Conservation (phyloP, 305 asterid genomes). For the Nicotiana rustica region DNA sequence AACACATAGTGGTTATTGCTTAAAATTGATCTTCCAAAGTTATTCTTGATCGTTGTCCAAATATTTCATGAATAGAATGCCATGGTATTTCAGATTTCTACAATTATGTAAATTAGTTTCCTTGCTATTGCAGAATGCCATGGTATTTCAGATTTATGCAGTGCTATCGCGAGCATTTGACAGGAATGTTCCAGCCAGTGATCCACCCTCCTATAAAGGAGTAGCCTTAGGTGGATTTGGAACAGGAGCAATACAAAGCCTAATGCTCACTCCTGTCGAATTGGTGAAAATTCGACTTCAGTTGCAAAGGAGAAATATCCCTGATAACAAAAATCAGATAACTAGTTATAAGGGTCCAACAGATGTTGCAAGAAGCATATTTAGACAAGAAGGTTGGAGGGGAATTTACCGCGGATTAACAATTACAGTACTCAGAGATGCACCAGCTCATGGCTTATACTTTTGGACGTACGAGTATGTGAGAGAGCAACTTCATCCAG, state of each 20-base stretch:
- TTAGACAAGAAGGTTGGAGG: slow-evolving; percentile 57
- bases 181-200: slow-evolving; percentile 37
- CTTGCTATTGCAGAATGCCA: slow-evolving; percentile 69
- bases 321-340: slow-evolving; percentile 27
- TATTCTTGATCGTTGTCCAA: background rate
- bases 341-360: slow-evolving; percentile 56
- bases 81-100: background rate
- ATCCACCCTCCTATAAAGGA: slow-evolving; percentile 74
- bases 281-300: slow-evolving; percentile 84
- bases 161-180: slow-evolving; percentile 63
- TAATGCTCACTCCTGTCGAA: slow-evolving; percentile 79
- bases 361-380: slow-evolving; percentile 55
- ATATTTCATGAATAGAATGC: background rate
- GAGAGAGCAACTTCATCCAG: slow-evolving; percentile 73
- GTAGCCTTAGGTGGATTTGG: slow-evolving; percentile 74
- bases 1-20: background rate
- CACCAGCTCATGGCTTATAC: slow-evolving; percentile 77
- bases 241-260: slow-evolving; percentile 78
- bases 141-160: slow-evolving; percentile 77
- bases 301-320: slow-evolving; percentile 45
- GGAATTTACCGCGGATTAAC: slow-evolving; percentile 79
- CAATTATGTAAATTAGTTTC: slow-evolving; percentile 25
- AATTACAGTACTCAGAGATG: slow-evolving; percentile 74
- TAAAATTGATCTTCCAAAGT: background rate
- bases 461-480: slow-evolving; percentile 78